Base-by-base conservation (phyloP, 306 rosid species). In the Ziziphus jujuba region DNA sequence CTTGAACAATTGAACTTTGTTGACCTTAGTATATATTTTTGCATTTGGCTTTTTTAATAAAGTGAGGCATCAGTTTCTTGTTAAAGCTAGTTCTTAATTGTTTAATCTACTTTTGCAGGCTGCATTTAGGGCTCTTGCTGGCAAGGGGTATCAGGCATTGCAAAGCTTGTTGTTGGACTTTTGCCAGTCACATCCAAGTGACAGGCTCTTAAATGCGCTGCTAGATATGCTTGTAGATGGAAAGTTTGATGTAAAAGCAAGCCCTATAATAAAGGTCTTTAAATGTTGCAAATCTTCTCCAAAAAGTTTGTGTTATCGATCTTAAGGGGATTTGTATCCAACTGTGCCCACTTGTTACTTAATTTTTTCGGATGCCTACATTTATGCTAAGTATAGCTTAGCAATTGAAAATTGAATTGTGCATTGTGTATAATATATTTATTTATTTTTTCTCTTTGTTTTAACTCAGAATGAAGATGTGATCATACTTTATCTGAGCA, bases 171-270 rank as follows among this genome's bases (percentile, higher is more conserved):
- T 93, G 59, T 81, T 93, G 72, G 97, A 93, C 70, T 90, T 88
- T 87, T 88, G 90, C 81, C 95, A 75, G 57, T 82, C 84, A 68
- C 89, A 73, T 84, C 80, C 91, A 62, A 88, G 96, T 68, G 90
- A 83, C 80, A 85, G 80, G 47, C 88, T 93, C 76, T 69, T 93
- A 77, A 88, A 73, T 81, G 90, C 70, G 15, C 75, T 93, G 79
- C 97, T 93, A 35, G 92, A 90, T 77, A 90, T 93, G 98, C 97
- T 93, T 72, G 88, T 88, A 71, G 98, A 93, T 80, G 97, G 97
- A 75, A 90, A 69, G 75, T 93, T 90, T 79, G 96, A 93, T 58
- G 61, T 79, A 50, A 88, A 86, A 80, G 81, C 59, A 70, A 73
- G 85, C 74, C 89, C 98, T 59, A 80, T 81, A 72, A 90, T 93